Percentiles rank a stretch among this genome's conserved stretches.
Evolutionary conservation across 2,329 filamentous ascomycete genomes (phyloP).

Genomic region (Pseudogymnoascus sp.): DNA sequence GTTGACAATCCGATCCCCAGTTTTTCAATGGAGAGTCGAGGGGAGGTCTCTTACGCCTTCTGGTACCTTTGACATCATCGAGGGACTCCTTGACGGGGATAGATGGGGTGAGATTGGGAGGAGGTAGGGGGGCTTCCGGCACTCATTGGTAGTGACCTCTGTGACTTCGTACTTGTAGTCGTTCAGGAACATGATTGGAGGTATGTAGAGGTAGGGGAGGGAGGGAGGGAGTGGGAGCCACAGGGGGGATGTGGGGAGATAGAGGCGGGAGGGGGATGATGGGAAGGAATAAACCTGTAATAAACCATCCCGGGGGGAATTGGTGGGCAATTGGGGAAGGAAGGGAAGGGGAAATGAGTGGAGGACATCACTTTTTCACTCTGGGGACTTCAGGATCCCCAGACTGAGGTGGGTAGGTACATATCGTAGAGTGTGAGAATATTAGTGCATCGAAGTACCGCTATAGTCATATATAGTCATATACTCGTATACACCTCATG

Average conservation of each 20-base stretch:
- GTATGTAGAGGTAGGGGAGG: not conserved
- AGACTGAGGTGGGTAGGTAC: not conserved
- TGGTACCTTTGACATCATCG: conserved; percentile 3
- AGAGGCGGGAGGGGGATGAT: not conserved
- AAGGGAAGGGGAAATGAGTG: not conserved
- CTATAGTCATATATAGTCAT: not conserved
- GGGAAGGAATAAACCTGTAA: not conserved
- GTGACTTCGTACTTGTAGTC: not conserved
- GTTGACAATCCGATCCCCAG: not conserved
- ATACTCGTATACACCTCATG: not conserved
- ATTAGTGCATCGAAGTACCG: not conserved
- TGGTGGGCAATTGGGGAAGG: not conserved
- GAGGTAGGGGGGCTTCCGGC: not conserved
- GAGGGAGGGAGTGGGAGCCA: not conserved
- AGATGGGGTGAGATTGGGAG: not conserved
- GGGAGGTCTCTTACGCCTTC: not conserved
- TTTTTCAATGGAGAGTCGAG: not conserved
- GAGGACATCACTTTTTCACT: not conserved
- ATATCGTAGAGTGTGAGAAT: not conserved
- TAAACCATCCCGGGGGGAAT: not conserved
- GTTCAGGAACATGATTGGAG: not conserved
- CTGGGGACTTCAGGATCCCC: not conserved
- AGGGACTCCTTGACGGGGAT: not conserved
- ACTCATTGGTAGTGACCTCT: not conserved
- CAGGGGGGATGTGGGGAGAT: not conserved